Base-by-base conservation (phyloP, 345 rosid genomes). In the Noccaea caerulescens region DNA sequence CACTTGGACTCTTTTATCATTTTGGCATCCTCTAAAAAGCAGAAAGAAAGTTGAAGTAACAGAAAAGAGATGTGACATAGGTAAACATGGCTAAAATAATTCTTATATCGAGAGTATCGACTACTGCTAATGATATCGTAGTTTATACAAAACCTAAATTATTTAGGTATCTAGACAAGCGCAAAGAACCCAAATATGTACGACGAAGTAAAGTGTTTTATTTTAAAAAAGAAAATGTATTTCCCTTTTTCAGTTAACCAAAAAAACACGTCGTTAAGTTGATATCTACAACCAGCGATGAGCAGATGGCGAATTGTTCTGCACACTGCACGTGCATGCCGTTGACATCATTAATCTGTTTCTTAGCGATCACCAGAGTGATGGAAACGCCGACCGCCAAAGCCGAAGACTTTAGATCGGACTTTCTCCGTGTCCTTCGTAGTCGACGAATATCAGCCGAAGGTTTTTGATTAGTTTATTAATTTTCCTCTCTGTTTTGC, bases 361-460 rank as follows among this genome's bases (percentile, higher is more conserved):
- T 34, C 37, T 51, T 25, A 38, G 18, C 13, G 36, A 59, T 39
- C 43, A 57, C 63, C 59, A 68, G 67, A 39, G 44, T 10, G 16
- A 70, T 75, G 82, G 82, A 75, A 60, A 51, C 58, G 14, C 36
- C 33, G 32, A 65, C 8, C 0, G 12, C 37, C 23, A 63, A 80
- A 46, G 54, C 68, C 5, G 84, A 68, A 44, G 11, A 70, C 72
- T 74, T 87, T 69, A 83, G 97, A 58, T 56, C 69, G 54, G 76
- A 86, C 63, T 93, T 90, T 77, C 77, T 90, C 20, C 63, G 58
- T 7, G 36, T 84, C 57, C 88, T 93, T 30, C 83, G 71, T 0
- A 74, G 85, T 72, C 72, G 88, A 47, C 82, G 93, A 41, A 16
- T 16, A 16, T 76, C 85, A 10, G 52, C 63, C 0, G 57, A 81